Conservation (phyloP, 345 rosid genomes). For the Ceriops tagal region DNA sequence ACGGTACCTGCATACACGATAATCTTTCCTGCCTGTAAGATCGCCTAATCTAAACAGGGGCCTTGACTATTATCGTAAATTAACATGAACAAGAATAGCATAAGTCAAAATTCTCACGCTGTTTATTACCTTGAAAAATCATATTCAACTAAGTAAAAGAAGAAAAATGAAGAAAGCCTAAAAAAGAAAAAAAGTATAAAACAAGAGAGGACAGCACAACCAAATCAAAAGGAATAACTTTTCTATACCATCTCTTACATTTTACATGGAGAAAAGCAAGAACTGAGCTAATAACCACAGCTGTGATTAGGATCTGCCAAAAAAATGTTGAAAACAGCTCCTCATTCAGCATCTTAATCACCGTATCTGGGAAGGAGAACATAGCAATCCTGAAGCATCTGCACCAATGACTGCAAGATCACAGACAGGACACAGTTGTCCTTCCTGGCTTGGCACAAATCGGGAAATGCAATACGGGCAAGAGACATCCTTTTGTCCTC, state of each 20-base stretch:
- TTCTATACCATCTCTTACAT: slow-evolving; percentile 24
- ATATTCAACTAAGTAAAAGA: slow-evolving; percentile 21
- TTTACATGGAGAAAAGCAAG: slow-evolving; percentile 17
- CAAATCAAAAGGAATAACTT: slow-evolving; percentile 20
- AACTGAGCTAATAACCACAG: slow-evolving; percentile 2
- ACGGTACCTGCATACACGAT: slow-evolving; percentile 21
- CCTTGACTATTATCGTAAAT: slow-evolving; percentile 23
- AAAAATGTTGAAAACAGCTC: slow-evolving; percentile 12
- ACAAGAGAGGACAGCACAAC: slow-evolving; percentile 15
- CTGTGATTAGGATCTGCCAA: slow-evolving; percentile 11
- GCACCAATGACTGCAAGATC: slow-evolving; percentile 82
- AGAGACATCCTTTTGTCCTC: slow-evolving; percentile 76
- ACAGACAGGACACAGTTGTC: slow-evolving; percentile 68
- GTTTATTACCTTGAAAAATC: slow-evolving; percentile 32
- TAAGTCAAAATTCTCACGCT: slow-evolving; percentile 33
- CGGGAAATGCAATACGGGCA: slow-evolving; percentile 90
- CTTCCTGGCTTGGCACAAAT: slow-evolving; percentile 73
- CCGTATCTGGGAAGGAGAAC: slow-evolving; percentile 79
- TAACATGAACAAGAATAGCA: slow-evolving; percentile 34
- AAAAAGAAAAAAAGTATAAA: not conserved
- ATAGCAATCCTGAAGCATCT: slow-evolving; percentile 88
- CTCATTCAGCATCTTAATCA: slow-evolving; percentile 9
- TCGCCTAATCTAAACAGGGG: slow-evolving; percentile 29
- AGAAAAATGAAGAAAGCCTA: not conserved
- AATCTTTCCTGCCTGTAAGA: slow-evolving; percentile 30